phyloP scores from a whole-genome alignment of 2,329 filamentous ascomycete genomes.

The Talaromyces amestolkiae region DNA sequence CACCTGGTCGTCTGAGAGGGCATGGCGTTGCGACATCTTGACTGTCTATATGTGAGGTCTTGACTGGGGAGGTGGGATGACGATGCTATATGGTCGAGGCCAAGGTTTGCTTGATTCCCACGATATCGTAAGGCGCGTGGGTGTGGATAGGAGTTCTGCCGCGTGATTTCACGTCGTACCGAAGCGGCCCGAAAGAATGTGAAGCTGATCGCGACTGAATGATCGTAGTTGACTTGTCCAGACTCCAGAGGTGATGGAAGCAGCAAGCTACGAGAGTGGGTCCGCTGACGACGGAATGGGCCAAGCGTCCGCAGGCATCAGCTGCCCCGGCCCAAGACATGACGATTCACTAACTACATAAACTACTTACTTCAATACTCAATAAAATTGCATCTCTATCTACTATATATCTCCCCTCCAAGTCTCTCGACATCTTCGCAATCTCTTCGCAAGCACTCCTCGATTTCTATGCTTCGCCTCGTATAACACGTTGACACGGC shows the following conservation, averaged over 20 bases:
- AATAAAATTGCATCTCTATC: not conserved
- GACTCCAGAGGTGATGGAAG: not conserved
- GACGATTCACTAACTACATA: not conserved
- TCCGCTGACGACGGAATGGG: conserved; percentile 19
- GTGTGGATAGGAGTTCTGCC: not conserved
- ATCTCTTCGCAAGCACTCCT: not conserved
- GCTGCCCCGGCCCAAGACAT: conserved; percentile 4
- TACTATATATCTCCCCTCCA: not conserved
- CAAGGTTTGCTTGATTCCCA: not conserved
- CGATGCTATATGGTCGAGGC: not conserved
- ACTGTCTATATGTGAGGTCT: conserved; percentile 31
- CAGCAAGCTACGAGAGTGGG: conserved; percentile 18
- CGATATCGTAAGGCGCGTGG: not conserved
- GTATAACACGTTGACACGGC: conserved; percentile 3
- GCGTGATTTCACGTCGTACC: not conserved
- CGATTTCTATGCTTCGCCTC: not conserved
- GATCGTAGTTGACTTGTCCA: not conserved
- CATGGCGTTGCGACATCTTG: conserved; percentile 88
- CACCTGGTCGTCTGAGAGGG: conserved; percentile 97
- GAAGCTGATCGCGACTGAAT: not conserved
- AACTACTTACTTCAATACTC: not conserved
- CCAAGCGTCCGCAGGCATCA: conserved; percentile 16
- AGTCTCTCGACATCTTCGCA: not conserved
- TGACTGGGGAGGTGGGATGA: conserved; percentile 24
- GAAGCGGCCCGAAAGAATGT: not conserved